Evolutionary conservation across 257 asterid species (phyloP).

Genomic region (Fraxinus quadrangulata): DNA sequence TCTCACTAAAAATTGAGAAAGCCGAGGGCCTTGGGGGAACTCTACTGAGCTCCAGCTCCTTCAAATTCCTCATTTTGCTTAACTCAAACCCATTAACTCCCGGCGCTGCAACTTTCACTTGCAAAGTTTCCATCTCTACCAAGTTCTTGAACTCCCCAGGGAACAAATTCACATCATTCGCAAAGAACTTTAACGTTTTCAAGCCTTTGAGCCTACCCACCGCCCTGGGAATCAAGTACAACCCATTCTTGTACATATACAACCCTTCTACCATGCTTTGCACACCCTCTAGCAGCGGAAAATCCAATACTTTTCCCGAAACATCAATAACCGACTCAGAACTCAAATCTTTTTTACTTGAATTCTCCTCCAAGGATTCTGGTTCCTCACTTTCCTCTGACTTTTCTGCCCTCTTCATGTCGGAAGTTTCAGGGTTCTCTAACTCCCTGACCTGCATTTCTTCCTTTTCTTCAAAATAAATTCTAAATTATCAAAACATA

Average conservation of each 20-base stretch:
- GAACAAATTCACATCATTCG: constrained; percentile 80
- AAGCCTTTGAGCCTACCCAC: constrained; percentile 62
- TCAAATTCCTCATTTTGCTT: constrained; percentile 63
- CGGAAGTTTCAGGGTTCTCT: constrained; percentile 37
- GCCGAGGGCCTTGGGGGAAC: constrained; percentile 75
- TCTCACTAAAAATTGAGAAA: constrained; percentile 63
- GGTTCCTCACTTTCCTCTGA: constrained; percentile 26
- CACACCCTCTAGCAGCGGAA: constrained; percentile 41
- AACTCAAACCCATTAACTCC: constrained; percentile 76
- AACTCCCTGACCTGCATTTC: constrained; percentile 56
- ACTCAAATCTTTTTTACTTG: constrained; percentile 33
- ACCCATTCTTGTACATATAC: constrained; percentile 74
- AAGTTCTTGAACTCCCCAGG: constrained; percentile 64
- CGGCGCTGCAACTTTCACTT: constrained; percentile 65
- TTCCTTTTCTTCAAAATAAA: constrained; percentile 23
- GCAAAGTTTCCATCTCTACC: constrained; percentile 71
- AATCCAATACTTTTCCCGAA: constrained; percentile 65
- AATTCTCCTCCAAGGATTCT: constrained; percentile 33
- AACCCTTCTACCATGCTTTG: constrained; percentile 51
- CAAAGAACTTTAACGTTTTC: constrained; percentile 75
- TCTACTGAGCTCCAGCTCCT: constrained; percentile 84
- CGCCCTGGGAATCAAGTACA: constrained; percentile 66
- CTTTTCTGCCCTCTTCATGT: constrained; percentile 29
- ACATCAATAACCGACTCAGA: constrained; percentile 55
- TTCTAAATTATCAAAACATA: no score